Percentiles rank a stretch among this genome's conserved stretches.
Conservation (phyloP, 495 filamentous ascomycete species). For the Hypoxylon lenormandii region DNA sequence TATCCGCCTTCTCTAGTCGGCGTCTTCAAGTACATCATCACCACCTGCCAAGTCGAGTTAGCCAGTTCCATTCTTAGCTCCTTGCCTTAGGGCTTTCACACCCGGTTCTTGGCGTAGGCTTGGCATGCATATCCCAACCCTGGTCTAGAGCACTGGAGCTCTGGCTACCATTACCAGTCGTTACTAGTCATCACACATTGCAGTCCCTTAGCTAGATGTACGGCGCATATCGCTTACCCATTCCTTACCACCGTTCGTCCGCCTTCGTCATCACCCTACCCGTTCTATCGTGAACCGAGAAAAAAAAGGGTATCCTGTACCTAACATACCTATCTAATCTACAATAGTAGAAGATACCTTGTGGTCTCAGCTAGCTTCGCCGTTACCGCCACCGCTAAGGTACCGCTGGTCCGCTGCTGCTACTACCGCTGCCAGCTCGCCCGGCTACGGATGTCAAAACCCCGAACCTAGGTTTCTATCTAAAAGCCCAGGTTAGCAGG, state of each 20-base stretch:
- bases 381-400: background rate
- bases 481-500: no score
- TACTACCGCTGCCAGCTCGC: no score
- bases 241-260: slow-evolving; percentile 26
- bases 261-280: slow-evolving; percentile 39
- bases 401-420: no score
- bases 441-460: no score
- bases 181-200: background rate
- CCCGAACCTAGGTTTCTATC: no score
- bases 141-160: slow-evolving; percentile 37
- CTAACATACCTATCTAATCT: slow-evolving; percentile 3
- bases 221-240: slow-evolving; percentile 35
- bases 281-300: slow-evolving; percentile 29
- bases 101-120: slow-evolving; percentile 26
- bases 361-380: slow-evolving; percentile 21
- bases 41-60: slow-evolving; percentile 39
- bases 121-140: slow-evolving; percentile 37
- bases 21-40: slow-evolving; percentile 17
- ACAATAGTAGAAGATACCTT: slow-evolving; percentile 10
- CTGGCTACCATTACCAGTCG: slow-evolving; percentile 2
- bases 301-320: background rate
- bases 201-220: slow-evolving; percentile 22
- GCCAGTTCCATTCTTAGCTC: slow-evolving; percentile 35
- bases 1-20: slow-evolving; percentile 9
- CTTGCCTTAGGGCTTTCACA: slow-evolving; percentile 43